Conservation (phyloP, 345 rosid genomes). For the Citrus unshiu region DNA sequence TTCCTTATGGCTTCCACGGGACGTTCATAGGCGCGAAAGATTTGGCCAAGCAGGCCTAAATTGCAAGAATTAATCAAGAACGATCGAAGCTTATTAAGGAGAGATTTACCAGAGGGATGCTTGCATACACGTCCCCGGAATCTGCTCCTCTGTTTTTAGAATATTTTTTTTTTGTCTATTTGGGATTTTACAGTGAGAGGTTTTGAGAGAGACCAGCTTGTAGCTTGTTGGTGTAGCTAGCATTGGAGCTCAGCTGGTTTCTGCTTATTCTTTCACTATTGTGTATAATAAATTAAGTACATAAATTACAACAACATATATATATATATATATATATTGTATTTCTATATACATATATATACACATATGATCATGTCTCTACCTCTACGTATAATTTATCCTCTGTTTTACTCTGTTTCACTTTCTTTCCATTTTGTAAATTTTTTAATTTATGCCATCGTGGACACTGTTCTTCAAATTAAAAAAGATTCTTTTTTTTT, state of each 20-base stretch:
- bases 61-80: background rate
- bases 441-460: background rate
- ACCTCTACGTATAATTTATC: background rate
- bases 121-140: constrained; percentile 71
- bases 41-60: constrained; percentile 44
- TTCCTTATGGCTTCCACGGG: constrained; percentile 89
- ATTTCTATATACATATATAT: background rate
- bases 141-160: constrained; percentile 35
- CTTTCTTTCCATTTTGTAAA: constrained; percentile 7
- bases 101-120: constrained; percentile 68
- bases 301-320: background rate
- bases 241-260: constrained; percentile 72
- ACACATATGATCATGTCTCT: background rate
- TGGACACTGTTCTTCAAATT: background rate
- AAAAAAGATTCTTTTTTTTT: background rate
- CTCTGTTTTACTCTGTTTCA: constrained; percentile 6
- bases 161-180: constrained; percentile 15
- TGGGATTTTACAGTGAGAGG: constrained; percentile 24
- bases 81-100: constrained; percentile 6
- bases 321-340: background rate
- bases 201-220: constrained; percentile 51
- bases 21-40: constrained; percentile 58
- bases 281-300: constrained; percentile 1
- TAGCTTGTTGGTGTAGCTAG: constrained; percentile 55
- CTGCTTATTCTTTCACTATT: constrained; percentile 43